A percentile compares a stretch with the other conserved stretches of the same genome.
These are phyloP conservation scores for Phytopythium ostracodes DNA, from an alignment of 352 stramenopile species.

Conservation along the genomic window DNA sequence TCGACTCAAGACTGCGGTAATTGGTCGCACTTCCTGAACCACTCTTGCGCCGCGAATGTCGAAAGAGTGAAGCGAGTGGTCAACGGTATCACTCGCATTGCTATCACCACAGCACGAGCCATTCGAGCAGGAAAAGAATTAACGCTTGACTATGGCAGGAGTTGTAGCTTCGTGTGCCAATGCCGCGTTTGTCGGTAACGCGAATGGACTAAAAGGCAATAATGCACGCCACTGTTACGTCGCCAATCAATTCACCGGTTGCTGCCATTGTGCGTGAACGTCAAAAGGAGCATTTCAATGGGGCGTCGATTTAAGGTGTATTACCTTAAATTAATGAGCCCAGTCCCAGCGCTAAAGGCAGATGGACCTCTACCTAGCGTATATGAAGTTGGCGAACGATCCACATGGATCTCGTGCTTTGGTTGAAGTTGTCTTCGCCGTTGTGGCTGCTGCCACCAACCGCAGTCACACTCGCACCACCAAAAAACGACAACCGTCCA, in stretches of 20 bases:
- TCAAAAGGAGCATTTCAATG: constrained; percentile 13
- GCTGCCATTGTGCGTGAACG: constrained; percentile 23
- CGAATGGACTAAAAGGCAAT: too few relatives aligned
- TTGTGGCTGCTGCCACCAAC: neutral
- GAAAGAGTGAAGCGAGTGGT: neutral
- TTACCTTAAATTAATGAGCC: constrained; percentile 37
- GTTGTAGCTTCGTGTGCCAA: neutral
- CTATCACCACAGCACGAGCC: neutral
- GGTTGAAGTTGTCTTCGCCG: neutral
- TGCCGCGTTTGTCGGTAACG: neutral
- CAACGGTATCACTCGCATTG: neutral
- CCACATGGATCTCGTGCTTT: neutral
- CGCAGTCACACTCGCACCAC: neutral
- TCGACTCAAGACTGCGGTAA: neutral
- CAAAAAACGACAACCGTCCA: too few relatives aligned
- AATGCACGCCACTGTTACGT: neutral
- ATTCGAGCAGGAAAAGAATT: neutral
- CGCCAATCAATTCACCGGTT: neutral
- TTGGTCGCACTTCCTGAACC: neutral
- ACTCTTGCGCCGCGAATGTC: neutral
- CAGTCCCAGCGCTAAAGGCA: too few relatives aligned
- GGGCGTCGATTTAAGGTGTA: constrained; percentile 34
- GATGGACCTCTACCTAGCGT: too few relatives aligned
- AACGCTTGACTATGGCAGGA: neutral
- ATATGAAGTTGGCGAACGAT: too few relatives aligned